Percentiles rank a stretch among this genome's conserved stretches.
Conservation (phyloP, 1,139 yeast genomes). For the Kodamaea anthophila region DNA sequence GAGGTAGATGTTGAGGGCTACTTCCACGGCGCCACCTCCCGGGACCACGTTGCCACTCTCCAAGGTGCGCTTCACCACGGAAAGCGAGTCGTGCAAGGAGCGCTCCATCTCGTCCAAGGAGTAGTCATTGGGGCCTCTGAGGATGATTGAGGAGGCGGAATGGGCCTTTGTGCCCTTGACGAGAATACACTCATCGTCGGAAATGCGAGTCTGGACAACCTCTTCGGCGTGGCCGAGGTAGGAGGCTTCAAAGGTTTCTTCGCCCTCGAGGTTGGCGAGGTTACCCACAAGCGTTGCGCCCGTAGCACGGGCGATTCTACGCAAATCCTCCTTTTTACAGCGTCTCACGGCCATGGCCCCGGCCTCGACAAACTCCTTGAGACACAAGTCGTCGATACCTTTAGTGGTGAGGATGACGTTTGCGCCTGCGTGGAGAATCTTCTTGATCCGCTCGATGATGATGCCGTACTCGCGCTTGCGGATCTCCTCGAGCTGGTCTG, state of each 20-base stretch:
- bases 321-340: conserved; percentile 92
- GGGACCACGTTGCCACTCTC: conserved; percentile 95
- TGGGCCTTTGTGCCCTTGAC: conserved; percentile 93
- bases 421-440: conserved; percentile 89
- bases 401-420: conserved; percentile 94
- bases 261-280: conserved; percentile 94
- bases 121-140: conserved; percentile 95
- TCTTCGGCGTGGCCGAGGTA: conserved; percentile 89
- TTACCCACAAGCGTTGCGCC: conserved; percentile 89
- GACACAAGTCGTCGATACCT: conserved; percentile 95
- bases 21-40: conserved; percentile 98
- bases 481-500: conserved; percentile 93
- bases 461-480: conserved; percentile 93
- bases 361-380: conserved; percentile 92
- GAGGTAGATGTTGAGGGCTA: conserved; percentile 88
- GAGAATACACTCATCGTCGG: conserved; percentile 96
- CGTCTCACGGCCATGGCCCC: conserved; percentile 98
- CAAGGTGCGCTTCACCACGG: conserved; percentile 92
- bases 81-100: conserved; percentile 87
- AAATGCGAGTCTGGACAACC: conserved; percentile 83
- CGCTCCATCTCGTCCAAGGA: conserved; percentile 98
- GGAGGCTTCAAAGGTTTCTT: conserved; percentile 86
- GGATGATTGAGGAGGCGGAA: conserved; percentile 83
- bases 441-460: conserved; percentile 78
- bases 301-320: conserved; percentile 96